Conservation (phyloP, 2,329 filamentous ascomycete genomes). For the Leptodontidium sp. region DNA sequence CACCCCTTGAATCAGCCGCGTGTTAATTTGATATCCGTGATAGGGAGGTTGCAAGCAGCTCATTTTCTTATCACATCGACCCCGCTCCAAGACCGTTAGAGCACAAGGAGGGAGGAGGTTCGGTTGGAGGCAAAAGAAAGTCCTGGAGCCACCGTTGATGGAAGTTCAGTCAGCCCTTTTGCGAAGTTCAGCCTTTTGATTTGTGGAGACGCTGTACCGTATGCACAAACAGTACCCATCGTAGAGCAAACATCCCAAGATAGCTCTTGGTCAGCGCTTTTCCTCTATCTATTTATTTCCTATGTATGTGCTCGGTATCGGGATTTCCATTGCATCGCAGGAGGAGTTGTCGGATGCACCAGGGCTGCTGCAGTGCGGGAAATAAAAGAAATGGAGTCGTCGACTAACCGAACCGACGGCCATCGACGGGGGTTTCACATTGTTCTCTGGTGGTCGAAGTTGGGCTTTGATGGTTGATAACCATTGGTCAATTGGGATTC, state of each 20-base stretch:
- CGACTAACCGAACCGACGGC: no score
- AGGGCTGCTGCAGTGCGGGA: conserved; percentile 11
- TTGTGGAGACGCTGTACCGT: conserved; percentile 1
- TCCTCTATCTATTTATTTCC: background rate
- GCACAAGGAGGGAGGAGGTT: background rate
- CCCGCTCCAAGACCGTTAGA: conserved; percentile 2
- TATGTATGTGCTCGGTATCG: background rate
- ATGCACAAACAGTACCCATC: background rate
- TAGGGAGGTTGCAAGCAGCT: background rate
- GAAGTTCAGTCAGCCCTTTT: background rate
- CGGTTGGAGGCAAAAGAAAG: conserved; percentile 4
- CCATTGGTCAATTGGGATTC: conserved; percentile 10
- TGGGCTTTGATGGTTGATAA: background rate
- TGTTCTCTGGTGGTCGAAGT: background rate
- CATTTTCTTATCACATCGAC: conserved; percentile 15
- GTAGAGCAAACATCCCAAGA: no score
- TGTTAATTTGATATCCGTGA: conserved; percentile 15
- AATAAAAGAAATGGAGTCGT: conserved; percentile 16
- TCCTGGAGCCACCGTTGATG: background rate
- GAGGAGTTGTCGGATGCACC: background rate
- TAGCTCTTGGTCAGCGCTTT: background rate
- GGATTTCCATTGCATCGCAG: conserved; percentile 13
- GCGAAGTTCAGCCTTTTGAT: background rate
- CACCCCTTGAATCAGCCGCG: conserved; percentile 17
- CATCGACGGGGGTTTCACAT: background rate